phyloP scores from a whole-genome alignment of 805 yeast genomes.

The Candida boidinii region DNA sequence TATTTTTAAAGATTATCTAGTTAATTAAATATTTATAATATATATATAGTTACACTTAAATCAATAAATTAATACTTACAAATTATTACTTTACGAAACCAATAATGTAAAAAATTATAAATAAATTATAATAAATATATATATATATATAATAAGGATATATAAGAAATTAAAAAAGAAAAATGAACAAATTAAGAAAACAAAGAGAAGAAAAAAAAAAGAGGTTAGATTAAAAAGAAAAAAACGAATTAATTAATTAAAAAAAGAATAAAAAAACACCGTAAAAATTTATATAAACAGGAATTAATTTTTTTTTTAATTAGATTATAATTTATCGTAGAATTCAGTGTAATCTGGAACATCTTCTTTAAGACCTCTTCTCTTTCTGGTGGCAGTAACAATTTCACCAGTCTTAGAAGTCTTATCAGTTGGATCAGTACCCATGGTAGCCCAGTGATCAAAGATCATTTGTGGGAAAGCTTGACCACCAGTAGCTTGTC shows the following conservation, averaged over 20 bases:
- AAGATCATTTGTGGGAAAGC: slow-evolving; percentile 99
- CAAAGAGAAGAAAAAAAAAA: slow-evolving; percentile 4
- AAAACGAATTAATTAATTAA: slow-evolving; percentile 7
- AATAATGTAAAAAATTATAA: too few species aligned
- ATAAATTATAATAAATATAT: too few species aligned
- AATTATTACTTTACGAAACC: too few species aligned
- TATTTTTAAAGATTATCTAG: too few species aligned
- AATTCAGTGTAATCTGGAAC: slow-evolving; percentile 99
- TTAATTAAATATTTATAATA: too few species aligned
- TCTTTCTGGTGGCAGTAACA: slow-evolving; percentile 66
- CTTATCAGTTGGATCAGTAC: slow-evolving; percentile 91
- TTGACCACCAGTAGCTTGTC: slow-evolving; percentile 99
- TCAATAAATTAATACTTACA: too few species aligned
- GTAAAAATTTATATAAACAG: slow-evolving; percentile 1
- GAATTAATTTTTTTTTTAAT: background rate
- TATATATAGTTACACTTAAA: too few species aligned
- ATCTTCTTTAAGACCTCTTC: slow-evolving; percentile 93
- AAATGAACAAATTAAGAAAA: slow-evolving; percentile 2
- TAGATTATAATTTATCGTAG: slow-evolving; percentile 77
- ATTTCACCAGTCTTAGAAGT: slow-evolving; percentile 55
- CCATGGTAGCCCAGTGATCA: slow-evolving; percentile 94
- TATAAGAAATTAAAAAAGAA: background rate
- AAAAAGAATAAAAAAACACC: slow-evolving; percentile 5
- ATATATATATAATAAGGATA: too few species aligned
- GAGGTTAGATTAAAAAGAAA: background rate